Conservation (phyloP, 2,329 filamentous ascomycete genomes). For the Botrytis galanthina region DNA sequence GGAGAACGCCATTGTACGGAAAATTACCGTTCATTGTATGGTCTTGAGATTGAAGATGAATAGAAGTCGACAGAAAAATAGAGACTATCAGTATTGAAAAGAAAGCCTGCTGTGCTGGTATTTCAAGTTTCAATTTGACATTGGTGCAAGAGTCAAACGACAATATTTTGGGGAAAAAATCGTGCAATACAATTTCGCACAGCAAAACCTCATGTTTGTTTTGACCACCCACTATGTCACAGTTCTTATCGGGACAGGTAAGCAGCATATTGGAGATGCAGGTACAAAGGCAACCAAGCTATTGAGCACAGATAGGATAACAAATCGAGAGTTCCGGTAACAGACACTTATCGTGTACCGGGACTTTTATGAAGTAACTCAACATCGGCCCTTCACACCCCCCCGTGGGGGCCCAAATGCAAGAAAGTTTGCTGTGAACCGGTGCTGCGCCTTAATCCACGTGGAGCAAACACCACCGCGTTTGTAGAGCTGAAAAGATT, state of each 20-base stretch:
- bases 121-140: background rate
- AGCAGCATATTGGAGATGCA: background rate
- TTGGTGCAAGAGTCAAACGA: background rate
- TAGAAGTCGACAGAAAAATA: background rate
- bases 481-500: background rate
- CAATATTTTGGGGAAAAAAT: background rate
- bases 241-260: background rate
- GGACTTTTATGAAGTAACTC: background rate
- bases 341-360: background rate
- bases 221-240: background rate
- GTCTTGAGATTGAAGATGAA: background rate
- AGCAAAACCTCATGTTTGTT: background rate
- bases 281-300: background rate
- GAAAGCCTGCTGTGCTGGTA: background rate
- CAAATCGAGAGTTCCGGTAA: background rate
- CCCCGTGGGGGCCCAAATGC: background rate
- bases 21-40: background rate
- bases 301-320: background rate
- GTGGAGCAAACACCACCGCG: background rate
- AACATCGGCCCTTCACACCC: background rate
- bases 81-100: background rate
- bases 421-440: background rate
- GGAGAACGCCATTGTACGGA: background rate
- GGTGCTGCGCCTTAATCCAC: background rate
- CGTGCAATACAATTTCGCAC: background rate